phyloP scores from a whole-genome alignment of 352 stramenopile species.

The Phytophthora cactorum region DNA sequence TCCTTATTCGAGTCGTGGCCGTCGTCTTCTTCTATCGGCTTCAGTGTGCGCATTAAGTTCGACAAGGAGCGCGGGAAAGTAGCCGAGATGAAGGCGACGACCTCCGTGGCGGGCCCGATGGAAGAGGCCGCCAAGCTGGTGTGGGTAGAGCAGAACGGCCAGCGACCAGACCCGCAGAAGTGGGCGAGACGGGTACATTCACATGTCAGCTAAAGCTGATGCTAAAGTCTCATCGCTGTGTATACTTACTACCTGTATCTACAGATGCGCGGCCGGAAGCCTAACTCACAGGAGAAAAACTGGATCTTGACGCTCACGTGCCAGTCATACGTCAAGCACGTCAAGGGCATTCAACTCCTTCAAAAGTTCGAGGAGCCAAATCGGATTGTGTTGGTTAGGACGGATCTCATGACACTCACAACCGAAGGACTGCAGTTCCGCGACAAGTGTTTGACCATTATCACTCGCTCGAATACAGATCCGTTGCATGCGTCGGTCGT shows the following conservation, averaged over 20 bases:
- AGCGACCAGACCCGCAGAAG: slow-evolving; percentile 27
- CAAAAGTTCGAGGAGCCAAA: slow-evolving; percentile 34
- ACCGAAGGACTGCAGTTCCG: slow-evolving; percentile 28
- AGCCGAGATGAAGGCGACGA: slow-evolving; percentile 24
- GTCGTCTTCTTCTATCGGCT: slow-evolving; percentile 3
- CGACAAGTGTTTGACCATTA: slow-evolving; percentile 20
- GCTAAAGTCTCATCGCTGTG: background rate
- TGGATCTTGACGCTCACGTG: slow-evolving; percentile 20
- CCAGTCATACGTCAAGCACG: slow-evolving; percentile 12
- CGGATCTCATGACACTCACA: slow-evolving; percentile 29
- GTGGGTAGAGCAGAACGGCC: slow-evolving; percentile 20
- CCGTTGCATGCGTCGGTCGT: slow-evolving; percentile 19
- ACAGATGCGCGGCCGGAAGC: slow-evolving; percentile 6
- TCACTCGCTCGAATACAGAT: slow-evolving; percentile 24
- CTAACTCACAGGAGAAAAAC: slow-evolving; percentile 27
- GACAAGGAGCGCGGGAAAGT: slow-evolving; percentile 7
- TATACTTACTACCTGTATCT: too few species aligned
- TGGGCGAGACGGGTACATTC: slow-evolving; percentile 17
- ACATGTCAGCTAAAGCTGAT: background rate
- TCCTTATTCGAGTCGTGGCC: slow-evolving; percentile 3
- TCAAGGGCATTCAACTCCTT: slow-evolving; percentile 26
- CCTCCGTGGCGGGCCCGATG: slow-evolving; percentile 16
- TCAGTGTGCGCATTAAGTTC: slow-evolving; percentile 7
- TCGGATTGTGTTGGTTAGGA: slow-evolving; percentile 26
- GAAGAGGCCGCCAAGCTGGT: slow-evolving; percentile 9